phyloP scores from a whole-genome alignment of 306 rosid species.

The Sesbania bispinosa region DNA sequence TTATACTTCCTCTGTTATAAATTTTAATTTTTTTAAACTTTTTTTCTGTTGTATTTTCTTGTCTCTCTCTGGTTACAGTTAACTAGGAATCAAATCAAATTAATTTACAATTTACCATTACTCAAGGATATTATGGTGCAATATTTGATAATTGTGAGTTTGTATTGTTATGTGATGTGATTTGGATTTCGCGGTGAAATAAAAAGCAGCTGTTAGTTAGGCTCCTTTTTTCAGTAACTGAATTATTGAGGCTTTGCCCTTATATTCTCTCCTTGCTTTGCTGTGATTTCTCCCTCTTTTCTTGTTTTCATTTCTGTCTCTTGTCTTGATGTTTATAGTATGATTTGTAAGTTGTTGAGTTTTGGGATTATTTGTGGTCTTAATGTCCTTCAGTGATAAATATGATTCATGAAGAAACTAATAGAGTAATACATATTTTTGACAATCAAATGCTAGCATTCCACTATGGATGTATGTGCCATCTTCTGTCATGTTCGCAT shows the following conservation, averaged over 20 bases:
- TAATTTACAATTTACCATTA: neutral
- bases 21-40: neutral
- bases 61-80: neutral
- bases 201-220: too few species aligned
- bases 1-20: neutral
- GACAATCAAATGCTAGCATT: neutral
- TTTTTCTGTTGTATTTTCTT: too few species aligned
- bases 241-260: neutral
- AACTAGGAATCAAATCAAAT: too few species aligned
- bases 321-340: neutral
- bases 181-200: too few species aligned
- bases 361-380: neutral
- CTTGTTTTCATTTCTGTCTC: neutral
- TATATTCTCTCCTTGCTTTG: neutral
- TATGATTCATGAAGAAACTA: neutral
- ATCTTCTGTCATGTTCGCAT: neutral
- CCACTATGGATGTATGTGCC: neutral
- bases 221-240: too few species aligned
- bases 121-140: neutral
- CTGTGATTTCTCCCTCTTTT: neutral
- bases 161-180: neutral
- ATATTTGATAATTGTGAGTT: neutral
- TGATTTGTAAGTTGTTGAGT: neutral
- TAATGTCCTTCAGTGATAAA: neutral
- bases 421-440: neutral